Conservation (phyloP, 1,284 basidiomycete species). For the Sanghuangporus baumii region DNA sequence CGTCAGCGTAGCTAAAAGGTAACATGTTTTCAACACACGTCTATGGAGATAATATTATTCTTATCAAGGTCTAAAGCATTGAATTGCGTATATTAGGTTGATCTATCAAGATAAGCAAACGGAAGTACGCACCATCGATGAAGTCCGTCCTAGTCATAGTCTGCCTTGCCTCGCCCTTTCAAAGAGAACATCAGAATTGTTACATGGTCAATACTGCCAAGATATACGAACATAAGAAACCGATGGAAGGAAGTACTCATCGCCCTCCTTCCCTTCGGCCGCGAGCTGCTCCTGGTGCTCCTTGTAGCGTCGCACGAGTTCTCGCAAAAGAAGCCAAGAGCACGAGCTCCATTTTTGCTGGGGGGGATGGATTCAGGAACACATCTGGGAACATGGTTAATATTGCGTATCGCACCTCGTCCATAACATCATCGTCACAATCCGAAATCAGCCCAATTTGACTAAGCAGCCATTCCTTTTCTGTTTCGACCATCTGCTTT, state of each 20-base stretch:
- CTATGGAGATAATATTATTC: constrained; percentile 70
- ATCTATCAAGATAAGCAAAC: not conserved
- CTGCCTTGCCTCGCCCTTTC: constrained; percentile 54
- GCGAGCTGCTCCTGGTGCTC: constrained; percentile 42
- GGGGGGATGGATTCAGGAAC: not conserved
- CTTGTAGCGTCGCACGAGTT: constrained; percentile 57
- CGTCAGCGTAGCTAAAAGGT: not conserved
- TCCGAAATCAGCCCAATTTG: constrained; percentile 69
- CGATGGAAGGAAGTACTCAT: constrained; percentile 47
- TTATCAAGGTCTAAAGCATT: constrained; percentile 48
- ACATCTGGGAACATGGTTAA: not conserved
- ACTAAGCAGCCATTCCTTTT: constrained; percentile 74
- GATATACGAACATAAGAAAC: constrained; percentile 53
- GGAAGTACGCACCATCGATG: constrained; percentile 48
- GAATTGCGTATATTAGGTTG: not conserved
- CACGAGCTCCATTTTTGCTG: constrained; percentile 79
- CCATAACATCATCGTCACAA: constrained; percentile 85
- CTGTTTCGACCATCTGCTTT: constrained; percentile 54
- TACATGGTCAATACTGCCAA: not conserved
- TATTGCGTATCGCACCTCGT: constrained; percentile 46
- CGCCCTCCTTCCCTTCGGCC: constrained; percentile 34
- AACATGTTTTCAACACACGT: constrained; percentile 41
- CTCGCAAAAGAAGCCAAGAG: constrained; percentile 67
- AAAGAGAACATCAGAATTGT: constrained; percentile 22
- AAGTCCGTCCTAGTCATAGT: constrained; percentile 85